Conservation (phyloP, 2,329 filamentous ascomycete species). For the Parastagonospora avenae region DNA sequence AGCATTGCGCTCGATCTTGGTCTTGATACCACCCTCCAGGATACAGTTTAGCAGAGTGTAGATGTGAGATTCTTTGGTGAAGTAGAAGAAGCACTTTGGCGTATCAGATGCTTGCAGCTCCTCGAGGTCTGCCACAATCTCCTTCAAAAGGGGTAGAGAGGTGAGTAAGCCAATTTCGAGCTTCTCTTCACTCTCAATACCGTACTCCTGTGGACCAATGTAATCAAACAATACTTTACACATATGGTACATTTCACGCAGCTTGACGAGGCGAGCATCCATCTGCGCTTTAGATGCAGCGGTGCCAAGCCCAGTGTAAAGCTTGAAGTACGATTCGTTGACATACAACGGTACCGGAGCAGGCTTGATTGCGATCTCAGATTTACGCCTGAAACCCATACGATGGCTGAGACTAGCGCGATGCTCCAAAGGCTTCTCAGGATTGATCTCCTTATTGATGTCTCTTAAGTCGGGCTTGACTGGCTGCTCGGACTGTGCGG, state of each 20-base stretch:
- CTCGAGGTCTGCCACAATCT: slow-evolving; percentile 96
- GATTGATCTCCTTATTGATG: slow-evolving; percentile 39
- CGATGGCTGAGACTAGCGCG: slow-evolving; percentile 50
- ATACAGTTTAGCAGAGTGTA: slow-evolving; percentile 98
- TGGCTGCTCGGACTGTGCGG: slow-evolving; percentile 37
- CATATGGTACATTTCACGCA: slow-evolving; percentile 90
- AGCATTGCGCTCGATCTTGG: slow-evolving; percentile 92
- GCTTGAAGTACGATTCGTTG: slow-evolving; percentile 79
- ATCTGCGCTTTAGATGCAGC: slow-evolving; percentile 71
- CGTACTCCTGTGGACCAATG: slow-evolving; percentile 97
- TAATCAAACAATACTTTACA: slow-evolving; percentile 98
- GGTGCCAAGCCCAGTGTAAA: slow-evolving; percentile 75
- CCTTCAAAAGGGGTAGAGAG: slow-evolving; percentile 88
- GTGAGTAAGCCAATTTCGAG: slow-evolving; percentile 97
- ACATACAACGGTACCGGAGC: slow-evolving; percentile 37
- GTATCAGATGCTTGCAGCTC: slow-evolving; percentile 95
- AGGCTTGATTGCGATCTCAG: slow-evolving; percentile 45
- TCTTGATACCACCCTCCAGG: slow-evolving; percentile 92
- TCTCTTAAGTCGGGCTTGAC: slow-evolving; percentile 21
- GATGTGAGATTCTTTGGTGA: slow-evolving; percentile 98
- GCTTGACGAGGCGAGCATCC: slow-evolving; percentile 82
- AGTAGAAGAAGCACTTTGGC: slow-evolving; percentile 97
- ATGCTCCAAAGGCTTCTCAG: slow-evolving; percentile 45
- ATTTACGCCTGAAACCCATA: slow-evolving; percentile 59
- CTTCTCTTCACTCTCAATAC: slow-evolving; percentile 93